Conservation (phyloP, 164 flowering plant species). For the Sedum album region DNA sequence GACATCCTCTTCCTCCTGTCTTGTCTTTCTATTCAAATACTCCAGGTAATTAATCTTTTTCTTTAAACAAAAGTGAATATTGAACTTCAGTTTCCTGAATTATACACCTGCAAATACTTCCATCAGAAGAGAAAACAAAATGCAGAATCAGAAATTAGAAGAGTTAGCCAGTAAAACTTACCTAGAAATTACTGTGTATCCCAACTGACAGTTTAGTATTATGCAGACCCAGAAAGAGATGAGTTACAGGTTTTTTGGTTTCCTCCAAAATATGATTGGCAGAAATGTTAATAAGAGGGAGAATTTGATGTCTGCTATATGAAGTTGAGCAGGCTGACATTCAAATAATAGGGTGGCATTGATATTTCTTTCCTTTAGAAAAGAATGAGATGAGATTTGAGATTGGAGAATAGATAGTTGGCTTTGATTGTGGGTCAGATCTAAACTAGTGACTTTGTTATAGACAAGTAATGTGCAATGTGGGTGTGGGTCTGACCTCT, state of each 20-base stretch:
- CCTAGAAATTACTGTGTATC: neutral
- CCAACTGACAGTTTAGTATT: neutral
- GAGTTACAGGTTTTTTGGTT: neutral
- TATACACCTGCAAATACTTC: neutral
- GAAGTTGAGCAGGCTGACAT: neutral
- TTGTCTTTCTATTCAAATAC: neutral
- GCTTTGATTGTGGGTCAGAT: conserved; percentile 6
- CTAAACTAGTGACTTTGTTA: neutral
- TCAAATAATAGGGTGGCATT: neutral
- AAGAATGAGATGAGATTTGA: neutral
- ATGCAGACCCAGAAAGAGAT: neutral
- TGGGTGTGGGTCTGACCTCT: conserved; percentile 5
- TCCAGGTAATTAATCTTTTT: neutral
- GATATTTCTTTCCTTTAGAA: neutral
- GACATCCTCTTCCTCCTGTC: conserved; percentile 30
- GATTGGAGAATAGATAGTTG: neutral
- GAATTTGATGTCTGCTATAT: neutral
- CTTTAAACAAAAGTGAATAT: neutral
- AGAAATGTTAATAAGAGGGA: neutral
- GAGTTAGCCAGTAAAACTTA: neutral
- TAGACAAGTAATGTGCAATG: neutral
- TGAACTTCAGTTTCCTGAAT: neutral
- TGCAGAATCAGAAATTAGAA: neutral
- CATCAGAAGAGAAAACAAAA: neutral
- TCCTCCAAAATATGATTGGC: neutral